phyloP scores from a whole-genome alignment of 2,329 filamentous ascomycete genomes.

The Rhytidhysteron rufulum region DNA sequence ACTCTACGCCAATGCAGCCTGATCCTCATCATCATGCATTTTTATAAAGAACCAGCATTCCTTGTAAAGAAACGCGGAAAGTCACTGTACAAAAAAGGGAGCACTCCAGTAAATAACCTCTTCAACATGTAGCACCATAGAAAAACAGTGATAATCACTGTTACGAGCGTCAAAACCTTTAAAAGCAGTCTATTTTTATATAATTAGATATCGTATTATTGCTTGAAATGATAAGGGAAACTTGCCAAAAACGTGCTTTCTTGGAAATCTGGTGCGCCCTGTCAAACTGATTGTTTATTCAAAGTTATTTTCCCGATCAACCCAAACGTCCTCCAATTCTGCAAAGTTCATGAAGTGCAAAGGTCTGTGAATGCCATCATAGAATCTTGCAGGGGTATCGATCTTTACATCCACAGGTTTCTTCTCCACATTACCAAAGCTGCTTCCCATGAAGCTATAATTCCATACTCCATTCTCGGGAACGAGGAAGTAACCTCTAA shows the following conservation, averaged over 20 bases:
- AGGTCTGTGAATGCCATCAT: conserved; percentile 86
- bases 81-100: no score
- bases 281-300: conserved; percentile 52
- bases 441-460: conserved; percentile 94
- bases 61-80: no score
- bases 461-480: conserved; percentile 92
- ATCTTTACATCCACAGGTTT: conserved; percentile 87
- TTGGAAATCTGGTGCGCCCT: background rate
- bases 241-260: background rate
- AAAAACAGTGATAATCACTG: background rate
- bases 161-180: background rate
- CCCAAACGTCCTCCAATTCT: conserved; percentile 94
- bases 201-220: no score
- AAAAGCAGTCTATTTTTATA: no score
- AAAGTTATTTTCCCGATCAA: conserved; percentile 90
- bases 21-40: no score
- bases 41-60: no score
- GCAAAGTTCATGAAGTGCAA: conserved; percentile 97
- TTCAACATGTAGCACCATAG: background rate
- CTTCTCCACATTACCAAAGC: conserved; percentile 86
- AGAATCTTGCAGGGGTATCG: conserved; percentile 83
- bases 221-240: no score
- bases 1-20: no score
- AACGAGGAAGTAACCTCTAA: conserved; percentile 92
- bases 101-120: no score